A percentile compares a stretch with the other conserved stretches of the same genome.
These are phyloP conservation scores for Erucastrum elatum DNA, from an alignment of 345 rosid species.

Conservation along the genomic window DNA sequence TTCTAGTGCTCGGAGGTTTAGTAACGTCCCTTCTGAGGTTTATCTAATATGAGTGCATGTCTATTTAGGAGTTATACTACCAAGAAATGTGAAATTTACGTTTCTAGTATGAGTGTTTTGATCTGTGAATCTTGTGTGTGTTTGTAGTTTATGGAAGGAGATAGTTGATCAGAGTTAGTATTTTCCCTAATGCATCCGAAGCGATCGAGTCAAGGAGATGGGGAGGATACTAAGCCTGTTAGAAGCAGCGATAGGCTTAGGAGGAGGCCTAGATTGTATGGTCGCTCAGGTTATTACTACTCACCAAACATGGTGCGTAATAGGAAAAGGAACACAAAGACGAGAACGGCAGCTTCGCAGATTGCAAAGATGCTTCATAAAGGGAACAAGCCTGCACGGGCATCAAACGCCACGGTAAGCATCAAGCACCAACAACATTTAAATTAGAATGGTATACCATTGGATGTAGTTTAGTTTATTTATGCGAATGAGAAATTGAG, in stretches of 20 bases:
- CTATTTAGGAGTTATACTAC: background rate
- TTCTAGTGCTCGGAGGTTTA: conserved; percentile 29
- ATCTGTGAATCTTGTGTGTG: conserved; percentile 18
- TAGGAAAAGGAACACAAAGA: conserved; percentile 70
- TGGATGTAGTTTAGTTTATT: background rate
- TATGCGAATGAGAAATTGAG: background rate
- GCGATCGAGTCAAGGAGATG: conserved; percentile 85
- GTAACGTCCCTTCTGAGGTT: conserved; percentile 19
- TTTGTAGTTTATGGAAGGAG: conserved; percentile 56
- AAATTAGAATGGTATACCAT: background rate
- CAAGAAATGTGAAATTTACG: background rate
- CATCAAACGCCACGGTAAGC: conserved; percentile 63
- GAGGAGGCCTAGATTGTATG: conserved; percentile 73
- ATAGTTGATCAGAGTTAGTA: conserved; percentile 34
- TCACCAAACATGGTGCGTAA: conserved; percentile 51
- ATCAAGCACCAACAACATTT: background rate
- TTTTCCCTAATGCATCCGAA: conserved; percentile 76
- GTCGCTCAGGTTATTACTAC: conserved; percentile 68
- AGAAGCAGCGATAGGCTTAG: conserved; percentile 95
- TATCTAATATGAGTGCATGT: conserved; percentile 27
- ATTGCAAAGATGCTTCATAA: conserved; percentile 81
- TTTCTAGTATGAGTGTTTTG: background rate
- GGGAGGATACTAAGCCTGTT: conserved; percentile 73
- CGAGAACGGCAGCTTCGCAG: conserved; percentile 92
- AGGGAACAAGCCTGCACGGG: conserved; percentile 58